These are phyloP conservation scores for Leccinum pachyderme DNA, from an alignment of 1,284 basidiomycete species.

Conservation along the genomic window DNA sequence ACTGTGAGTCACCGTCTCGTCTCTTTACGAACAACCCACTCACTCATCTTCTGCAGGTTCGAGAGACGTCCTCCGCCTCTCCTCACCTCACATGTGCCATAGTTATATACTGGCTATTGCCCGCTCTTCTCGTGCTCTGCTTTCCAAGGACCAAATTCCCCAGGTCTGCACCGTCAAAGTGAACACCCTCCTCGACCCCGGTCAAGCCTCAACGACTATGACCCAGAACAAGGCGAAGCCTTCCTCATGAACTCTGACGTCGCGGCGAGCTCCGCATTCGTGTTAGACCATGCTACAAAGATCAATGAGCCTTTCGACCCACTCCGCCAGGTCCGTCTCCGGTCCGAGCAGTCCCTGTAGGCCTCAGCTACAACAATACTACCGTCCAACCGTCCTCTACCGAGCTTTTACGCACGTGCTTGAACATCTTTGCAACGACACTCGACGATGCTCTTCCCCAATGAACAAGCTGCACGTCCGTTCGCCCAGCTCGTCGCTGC, in stretches of 20 bases:
- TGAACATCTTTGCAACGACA: background rate
- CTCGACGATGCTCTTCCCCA: too few relatives aligned
- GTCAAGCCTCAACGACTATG: conserved; percentile 24
- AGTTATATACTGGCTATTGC: too few relatives aligned
- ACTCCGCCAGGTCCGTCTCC: background rate
- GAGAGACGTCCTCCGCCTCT: conserved; percentile 84
- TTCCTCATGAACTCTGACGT: background rate
- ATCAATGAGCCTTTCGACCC: background rate
- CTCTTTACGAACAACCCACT: background rate
- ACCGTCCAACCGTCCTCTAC: background rate
- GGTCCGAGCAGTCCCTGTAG: background rate
- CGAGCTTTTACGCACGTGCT: background rate
- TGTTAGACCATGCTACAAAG: background rate
- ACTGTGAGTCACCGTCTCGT: conserved; percentile 54
- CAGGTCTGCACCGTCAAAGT: too few relatives aligned
- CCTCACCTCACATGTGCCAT: conserved; percentile 23
- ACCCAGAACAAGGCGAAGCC: background rate
- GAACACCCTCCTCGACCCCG: background rate
- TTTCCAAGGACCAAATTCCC: too few relatives aligned
- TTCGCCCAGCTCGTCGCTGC: too few relatives aligned
- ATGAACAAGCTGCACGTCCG: too few relatives aligned
- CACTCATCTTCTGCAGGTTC: conserved; percentile 47
- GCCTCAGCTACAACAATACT: background rate
- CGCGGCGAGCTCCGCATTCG: background rate
- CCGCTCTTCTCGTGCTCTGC: too few relatives aligned